Evolutionary conservation across 345 rosid species (phyloP).

Genomic region (Microcos paniculata): DNA sequence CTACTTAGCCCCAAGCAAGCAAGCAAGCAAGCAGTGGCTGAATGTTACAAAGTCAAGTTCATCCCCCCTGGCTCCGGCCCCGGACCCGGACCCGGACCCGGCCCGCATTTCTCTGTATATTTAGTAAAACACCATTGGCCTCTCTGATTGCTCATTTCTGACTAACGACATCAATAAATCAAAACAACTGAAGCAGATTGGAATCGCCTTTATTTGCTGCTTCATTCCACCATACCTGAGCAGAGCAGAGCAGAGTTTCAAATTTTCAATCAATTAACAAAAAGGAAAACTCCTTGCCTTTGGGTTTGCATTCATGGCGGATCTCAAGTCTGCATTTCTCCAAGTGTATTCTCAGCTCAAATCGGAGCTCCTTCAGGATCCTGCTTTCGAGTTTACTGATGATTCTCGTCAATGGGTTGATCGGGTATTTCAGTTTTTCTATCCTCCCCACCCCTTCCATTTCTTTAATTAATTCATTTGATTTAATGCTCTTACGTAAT

Average conservation of each 20-base stretch:
- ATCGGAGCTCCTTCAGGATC: constrained; percentile 73
- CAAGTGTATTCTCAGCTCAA: constrained; percentile 57
- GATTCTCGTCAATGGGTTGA: constrained; percentile 85
- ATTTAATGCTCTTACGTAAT: not conserved
- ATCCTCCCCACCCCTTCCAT: not conserved
- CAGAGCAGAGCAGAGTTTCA: not conserved
- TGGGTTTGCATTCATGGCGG: constrained; percentile 49
- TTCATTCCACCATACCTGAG: not conserved
- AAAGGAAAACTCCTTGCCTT: not conserved
- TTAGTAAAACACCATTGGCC: too few relatives aligned
- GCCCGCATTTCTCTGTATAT: too few relatives aligned
- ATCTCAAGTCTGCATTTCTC: constrained; percentile 68
- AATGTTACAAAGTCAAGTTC: too few relatives aligned
- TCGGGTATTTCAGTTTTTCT: constrained; percentile 32
- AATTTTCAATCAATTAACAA: not conserved
- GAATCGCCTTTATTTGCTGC: not conserved
- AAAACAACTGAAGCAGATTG: not conserved
- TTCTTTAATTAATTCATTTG: not conserved
- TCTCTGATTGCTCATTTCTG: too few relatives aligned
- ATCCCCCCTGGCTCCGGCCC: too few relatives aligned
- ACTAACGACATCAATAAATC: not conserved
- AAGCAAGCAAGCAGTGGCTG: too few relatives aligned
- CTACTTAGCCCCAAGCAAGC: too few relatives aligned
- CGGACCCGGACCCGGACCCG: too few relatives aligned
- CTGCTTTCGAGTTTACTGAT: constrained; percentile 77